Evolutionary conservation across 1,139 yeast genomes (phyloP), one percentile per base, ranked within the genome.

Genomic region (Pichia sp.): DNA sequence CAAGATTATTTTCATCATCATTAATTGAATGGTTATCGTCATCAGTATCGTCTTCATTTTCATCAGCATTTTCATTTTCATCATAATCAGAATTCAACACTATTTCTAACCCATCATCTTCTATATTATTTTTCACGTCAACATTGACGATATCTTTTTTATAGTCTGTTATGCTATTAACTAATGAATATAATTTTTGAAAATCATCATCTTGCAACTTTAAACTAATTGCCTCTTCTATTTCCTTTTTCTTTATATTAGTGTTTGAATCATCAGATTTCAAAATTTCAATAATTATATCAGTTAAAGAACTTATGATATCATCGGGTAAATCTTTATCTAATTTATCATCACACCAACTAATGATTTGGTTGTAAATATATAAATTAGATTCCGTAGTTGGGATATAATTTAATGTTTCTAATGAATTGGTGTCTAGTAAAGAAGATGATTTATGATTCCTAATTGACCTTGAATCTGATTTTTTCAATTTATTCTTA

Each of bases 301-400:
- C 97, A 1, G 94, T 78, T 10, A 79, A 73, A 0, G 82, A 75
- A 5, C 73, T 54, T 2, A 80, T 62, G 2, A 73, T 68, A 34
- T 76, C 80, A 39, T 78, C 79, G 2, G 85, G 73, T 12, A 76
- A 72, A 57, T 82, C 89, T 45, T 61, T 63, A 23, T 75, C 82
- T 30, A 80, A 59, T 35, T 68, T 61, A 2, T 59, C 55, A 12
- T 70, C 69, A 7, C 78, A 72, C 78, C 82, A 74, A 0, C 70
- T 56, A 46, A 78, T 60, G 3, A 82, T 64, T 27, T 64, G 56
- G 28, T 71, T 76, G 57, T 75, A 78, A 0, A 64, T 60, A 33
- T 61, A 65, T 4, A 63, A 55, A n/a, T 77, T 76, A 29, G 66
- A 67, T 6, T 65, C 65, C 2, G 74, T 68, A n/a, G 70, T 67